These are phyloP conservation scores for Pseudopyricularia cyperi DNA, from an alignment of 2,329 filamentous ascomycete species.

Conservation along the genomic window DNA sequence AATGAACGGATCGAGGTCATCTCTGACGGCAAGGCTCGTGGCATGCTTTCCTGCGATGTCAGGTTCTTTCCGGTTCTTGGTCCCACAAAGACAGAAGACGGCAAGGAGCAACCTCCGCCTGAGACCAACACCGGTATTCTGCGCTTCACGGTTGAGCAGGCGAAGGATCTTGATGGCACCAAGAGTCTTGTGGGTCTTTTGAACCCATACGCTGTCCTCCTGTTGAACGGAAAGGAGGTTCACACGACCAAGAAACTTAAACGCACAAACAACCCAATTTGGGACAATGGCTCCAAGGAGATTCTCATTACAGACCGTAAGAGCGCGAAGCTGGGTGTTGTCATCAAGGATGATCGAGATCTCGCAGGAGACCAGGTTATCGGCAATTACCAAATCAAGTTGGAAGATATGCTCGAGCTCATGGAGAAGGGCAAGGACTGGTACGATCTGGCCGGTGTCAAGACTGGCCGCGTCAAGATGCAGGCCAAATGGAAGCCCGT, in stretches of 20 bases:
- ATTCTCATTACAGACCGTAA: constrained; percentile 90
- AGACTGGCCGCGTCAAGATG: constrained; percentile 80
- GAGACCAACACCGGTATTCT: constrained; percentile 90
- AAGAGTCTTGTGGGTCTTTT: constrained; percentile 87
- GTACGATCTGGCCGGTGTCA: constrained; percentile 76
- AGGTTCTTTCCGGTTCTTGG: constrained; percentile 92
- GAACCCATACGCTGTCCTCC: constrained; percentile 77
- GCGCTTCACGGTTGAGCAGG: constrained; percentile 86
- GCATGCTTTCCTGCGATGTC: constrained; percentile 67
- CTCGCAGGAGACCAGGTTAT: constrained; percentile 70
- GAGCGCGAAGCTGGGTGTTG: constrained; percentile 76
- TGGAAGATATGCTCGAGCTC: constrained; percentile 83
- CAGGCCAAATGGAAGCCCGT: constrained; percentile 93
- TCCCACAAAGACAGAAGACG: constrained; percentile 57
- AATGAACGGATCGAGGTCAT: constrained; percentile 77
- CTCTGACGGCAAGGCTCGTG: constrained; percentile 71
- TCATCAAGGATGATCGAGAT: constrained; percentile 92
- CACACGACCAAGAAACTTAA: constrained; percentile 87
- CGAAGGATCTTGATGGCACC: constrained; percentile 84
- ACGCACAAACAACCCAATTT: constrained; percentile 94
- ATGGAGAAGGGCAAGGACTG: constrained; percentile 91
- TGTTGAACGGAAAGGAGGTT: constrained; percentile 86
- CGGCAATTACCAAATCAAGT: constrained; percentile 87
- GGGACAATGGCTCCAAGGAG: constrained; percentile 85
- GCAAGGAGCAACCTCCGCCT: constrained; percentile 66